Conservation (phyloP, 2,329 filamentous ascomycete species). For the Pseudogymnoascus sp. region DNA sequence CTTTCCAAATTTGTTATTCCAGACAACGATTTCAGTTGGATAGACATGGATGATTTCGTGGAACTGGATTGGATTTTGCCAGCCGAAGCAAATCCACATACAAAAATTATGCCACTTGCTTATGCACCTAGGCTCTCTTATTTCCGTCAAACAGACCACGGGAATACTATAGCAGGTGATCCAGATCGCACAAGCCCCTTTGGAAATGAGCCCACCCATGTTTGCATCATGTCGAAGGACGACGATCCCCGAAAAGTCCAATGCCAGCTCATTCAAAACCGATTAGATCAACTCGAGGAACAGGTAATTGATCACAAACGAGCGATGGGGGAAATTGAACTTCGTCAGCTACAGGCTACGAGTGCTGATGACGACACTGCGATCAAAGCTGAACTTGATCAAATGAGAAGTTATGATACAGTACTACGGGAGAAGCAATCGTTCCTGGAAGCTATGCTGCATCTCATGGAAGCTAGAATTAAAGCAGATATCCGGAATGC, state of each 20-base stretch:
- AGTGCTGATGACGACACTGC: constrained; percentile 38
- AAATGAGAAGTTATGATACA: constrained; percentile 44
- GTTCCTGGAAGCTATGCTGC: constrained; percentile 49
- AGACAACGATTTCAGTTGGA: constrained; percentile 91
- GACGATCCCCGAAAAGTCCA: constrained; percentile 87
- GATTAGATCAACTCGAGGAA: constrained; percentile 66
- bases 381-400: constrained; percentile 51
- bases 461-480: constrained; percentile 27
- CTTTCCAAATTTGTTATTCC: constrained; percentile 90
- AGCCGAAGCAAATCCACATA: constrained; percentile 81
- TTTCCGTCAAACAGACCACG: constrained; percentile 92
- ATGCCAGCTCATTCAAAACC: constrained; percentile 70
- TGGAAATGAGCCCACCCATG: constrained; percentile 85
- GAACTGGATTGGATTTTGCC: constrained; percentile 95
- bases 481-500: constrained; percentile 22
- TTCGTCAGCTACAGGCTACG: constrained; percentile 44
- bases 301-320: constrained; percentile 70
- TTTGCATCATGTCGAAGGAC: constrained; percentile 87
- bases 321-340: constrained; percentile 65
- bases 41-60: constrained; percentile 99
- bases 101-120: constrained; percentile 84
- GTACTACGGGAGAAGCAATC: constrained; percentile 49
- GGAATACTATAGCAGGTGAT: constrained; percentile 69
- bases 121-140: constrained; percentile 95
- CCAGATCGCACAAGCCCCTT: constrained; percentile 79